Base-by-base conservation (phyloP, 805 yeast species). In the Yarrowia sp. region DNA sequence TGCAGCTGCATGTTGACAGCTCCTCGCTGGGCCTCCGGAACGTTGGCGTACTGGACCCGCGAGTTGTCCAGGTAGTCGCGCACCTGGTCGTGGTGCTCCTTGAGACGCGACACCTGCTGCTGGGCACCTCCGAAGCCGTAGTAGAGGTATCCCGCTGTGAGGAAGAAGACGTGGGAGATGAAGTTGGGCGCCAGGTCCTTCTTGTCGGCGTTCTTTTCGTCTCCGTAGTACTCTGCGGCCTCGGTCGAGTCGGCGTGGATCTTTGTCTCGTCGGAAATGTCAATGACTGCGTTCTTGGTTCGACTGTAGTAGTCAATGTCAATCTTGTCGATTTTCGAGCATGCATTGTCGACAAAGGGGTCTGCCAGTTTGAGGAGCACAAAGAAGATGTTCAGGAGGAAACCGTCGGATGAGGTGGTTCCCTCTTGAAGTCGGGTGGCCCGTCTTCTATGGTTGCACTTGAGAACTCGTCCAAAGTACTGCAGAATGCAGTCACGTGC, bases 81-180 rank as follows among this genome's bases (percentile, higher is more conserved):
- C 30, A 85, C 72, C 72, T 81, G 81, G 40, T 81, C 83, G 33
- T 87, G 77, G 69, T 84, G 81, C 38, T 81, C 80, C 70, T 81
- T 81, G 39, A 87, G 73, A 69, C 88, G 85, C 52, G 85, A 86
- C 69, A 86, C 85, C 55, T 80, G 81, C 53, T 86, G 82, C 68
- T 84, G 78, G 0, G 89, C 78, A 61, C 98, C 98, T 30, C 96
- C 96, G 49, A 91, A 80, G 50, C 98, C 99, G 78, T 90, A 95
- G 72, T 94, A 93, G 60, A 91, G 77, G 75, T 89, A 92, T 0
- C 96, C 87, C 64, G 89, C 80, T 7, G 93, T 86, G 68, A 95
- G 76, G 74, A 83, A 95, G 77, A 92, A 95, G 73, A 96, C 89
- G 71, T 94, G 95, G 9, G 97, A 87, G n/a, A 95, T 91, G 76